These are phyloP conservation scores for Rhododendron molle DNA, from an alignment of 148 eudicot species.

Conservation along the genomic window DNA sequence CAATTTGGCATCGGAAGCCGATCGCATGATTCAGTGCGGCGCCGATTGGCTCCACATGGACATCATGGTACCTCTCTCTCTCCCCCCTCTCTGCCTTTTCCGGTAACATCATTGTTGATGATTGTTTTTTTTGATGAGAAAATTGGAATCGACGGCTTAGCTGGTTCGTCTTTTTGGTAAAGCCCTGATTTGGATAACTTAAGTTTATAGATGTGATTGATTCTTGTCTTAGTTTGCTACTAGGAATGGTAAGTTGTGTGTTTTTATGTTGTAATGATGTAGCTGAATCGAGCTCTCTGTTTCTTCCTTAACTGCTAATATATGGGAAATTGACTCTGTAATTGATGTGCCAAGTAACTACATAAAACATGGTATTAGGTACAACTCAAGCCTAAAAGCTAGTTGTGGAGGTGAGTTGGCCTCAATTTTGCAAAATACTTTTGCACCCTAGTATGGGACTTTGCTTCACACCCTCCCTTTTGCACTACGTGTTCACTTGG, in stretches of 20 bases:
- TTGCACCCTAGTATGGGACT: neutral
- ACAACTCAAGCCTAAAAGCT: neutral
- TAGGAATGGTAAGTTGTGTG: neutral
- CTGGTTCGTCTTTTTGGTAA: neutral
- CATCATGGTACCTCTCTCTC: conserved; percentile 53
- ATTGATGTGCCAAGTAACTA: neutral
- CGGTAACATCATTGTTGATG: neutral
- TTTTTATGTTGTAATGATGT: neutral
- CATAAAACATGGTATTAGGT: neutral
- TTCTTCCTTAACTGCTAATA: neutral
- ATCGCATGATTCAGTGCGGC: conserved; percentile 77
- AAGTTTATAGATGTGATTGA: neutral
- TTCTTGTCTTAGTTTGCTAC: neutral
- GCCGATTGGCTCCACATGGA: conserved; percentile 99
- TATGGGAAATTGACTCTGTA: neutral
- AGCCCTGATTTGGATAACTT: neutral
- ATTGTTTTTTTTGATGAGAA: neutral
- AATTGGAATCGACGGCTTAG: neutral
- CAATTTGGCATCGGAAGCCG: conserved; percentile 87
- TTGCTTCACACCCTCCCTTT: neutral
- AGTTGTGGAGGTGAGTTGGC: neutral
- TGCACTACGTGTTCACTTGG: neutral
- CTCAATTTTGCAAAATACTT: neutral
- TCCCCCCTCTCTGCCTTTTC: neutral
- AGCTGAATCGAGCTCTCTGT: neutral